Conservation (phyloP, 768 basidiomycete species). For the Dendrothele bispora region DNA sequence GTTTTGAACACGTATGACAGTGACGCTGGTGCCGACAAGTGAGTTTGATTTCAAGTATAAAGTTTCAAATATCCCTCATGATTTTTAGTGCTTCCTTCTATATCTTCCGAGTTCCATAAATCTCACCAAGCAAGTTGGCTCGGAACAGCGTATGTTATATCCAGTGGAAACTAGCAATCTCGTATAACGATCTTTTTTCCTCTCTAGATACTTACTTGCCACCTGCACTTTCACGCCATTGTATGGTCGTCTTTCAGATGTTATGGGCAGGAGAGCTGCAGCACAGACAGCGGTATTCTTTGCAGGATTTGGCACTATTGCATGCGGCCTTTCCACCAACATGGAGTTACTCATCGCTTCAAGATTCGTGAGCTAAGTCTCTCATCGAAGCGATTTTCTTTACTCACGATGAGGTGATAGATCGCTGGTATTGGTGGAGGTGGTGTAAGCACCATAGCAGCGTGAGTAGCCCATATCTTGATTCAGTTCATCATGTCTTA, state of each 20-base stretch:
- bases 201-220: slow-evolving; percentile 67
- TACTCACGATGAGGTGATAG: slow-evolving; percentile 28
- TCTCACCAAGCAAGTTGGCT: slow-evolving; percentile 83
- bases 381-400: not conserved
- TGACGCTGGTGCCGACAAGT: slow-evolving; percentile 81
- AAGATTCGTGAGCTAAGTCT: slow-evolving; percentile 68
- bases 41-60: slow-evolving; percentile 17
- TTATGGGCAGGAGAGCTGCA: slow-evolving; percentile 68
- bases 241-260: slow-evolving; percentile 78
- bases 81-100: slow-evolving; percentile 63
- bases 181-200: not conserved
- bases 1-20: too few relatives aligned
- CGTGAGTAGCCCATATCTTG: slow-evolving; percentile 39
- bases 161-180: not conserved
- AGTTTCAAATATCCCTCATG: slow-evolving; percentile 5
- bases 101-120: slow-evolving; percentile 75
- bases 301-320: slow-evolving; percentile 58
- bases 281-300: slow-evolving; percentile 63
- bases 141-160: slow-evolving; percentile 61
- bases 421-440: slow-evolving; percentile 76
- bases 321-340: slow-evolving; percentile 63
- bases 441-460: slow-evolving; percentile 67
- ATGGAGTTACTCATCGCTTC: slow-evolving; percentile 73
- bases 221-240: slow-evolving; percentile 81
- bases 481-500: not conserved